Base-by-base conservation (phyloP, 2,329 filamentous ascomycete species). In the Fusarium lyarnte region DNA sequence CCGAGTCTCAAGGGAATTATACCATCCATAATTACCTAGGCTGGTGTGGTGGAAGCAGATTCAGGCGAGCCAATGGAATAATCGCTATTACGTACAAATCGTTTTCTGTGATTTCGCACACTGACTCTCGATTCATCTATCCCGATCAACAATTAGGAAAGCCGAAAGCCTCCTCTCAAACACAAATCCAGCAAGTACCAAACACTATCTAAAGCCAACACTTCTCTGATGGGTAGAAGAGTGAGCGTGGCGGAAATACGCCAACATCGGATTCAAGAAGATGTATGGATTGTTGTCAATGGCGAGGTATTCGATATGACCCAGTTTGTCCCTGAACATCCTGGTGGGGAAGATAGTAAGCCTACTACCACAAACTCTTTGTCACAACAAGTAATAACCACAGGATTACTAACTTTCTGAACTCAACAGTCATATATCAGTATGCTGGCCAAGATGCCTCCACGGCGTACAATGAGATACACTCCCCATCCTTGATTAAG, bases 271-370 rank as follows among this genome's bases (percentile, higher is more conserved):
- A 9, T 5, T 8, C 12, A 55, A 16, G 27, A 55, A 6, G 17
- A 45, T 33, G 6, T 33, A 4, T 55, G 52, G 52, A 45, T 55
- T 11, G 38, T 55, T 6, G 38, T 55, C 38, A 55, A 55, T 25
- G 52, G 38, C 8, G 38, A 55, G 12, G 38, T 55, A 25, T 55
- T 25, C 29, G 38, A 55, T 10, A 45, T 55, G 38, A 45, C 52
- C 1, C 13, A 25, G 12, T 55, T 45, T n/a, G 52, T n/a, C 5
- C 29, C 52, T 25, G 52, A 55, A 42, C 52, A 55, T 25, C 52
- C 52, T 33, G 38, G 52, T 12, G 52, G 38, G 19, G n/a, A 55
- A 45, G 52, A 55, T 8, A 55, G 52, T 55, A 45, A 55, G 52
- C 27, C 27, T 19, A 25, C 17, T 43, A 11, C 27, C 16, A 12